Percentiles rank a stretch among this genome's conserved stretches.
Evolutionary conservation across 257 asterid species (phyloP).

Genomic region (Fraxinus excelsior): DNA sequence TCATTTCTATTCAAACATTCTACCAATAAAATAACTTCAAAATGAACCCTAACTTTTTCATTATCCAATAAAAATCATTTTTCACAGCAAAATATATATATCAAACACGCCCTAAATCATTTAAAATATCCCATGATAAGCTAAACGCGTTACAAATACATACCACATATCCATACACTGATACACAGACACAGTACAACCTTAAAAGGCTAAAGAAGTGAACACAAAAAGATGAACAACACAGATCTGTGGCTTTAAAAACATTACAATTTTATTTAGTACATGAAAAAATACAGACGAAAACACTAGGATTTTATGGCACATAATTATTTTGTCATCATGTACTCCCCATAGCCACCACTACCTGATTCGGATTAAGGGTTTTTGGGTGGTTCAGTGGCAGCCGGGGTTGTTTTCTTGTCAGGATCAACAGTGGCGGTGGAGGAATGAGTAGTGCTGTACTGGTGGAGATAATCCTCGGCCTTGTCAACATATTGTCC

Average conservation of each 20-base stretch:
- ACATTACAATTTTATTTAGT: too few relatives aligned
- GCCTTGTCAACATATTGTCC: constrained; percentile 66
- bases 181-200: too few relatives aligned
- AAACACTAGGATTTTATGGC: not conserved
- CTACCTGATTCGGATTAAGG: constrained; percentile 29
- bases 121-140: not conserved
- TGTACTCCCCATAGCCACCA: constrained; percentile 39
- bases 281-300: too few relatives aligned
- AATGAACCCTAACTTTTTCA: too few relatives aligned
- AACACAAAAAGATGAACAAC: not conserved
- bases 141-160: too few relatives aligned
- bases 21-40: too few relatives aligned
- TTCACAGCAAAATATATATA: too few relatives aligned
- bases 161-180: too few relatives aligned
- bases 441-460: constrained; percentile 8
- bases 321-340: constrained; percentile 20
- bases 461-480: constrained; percentile 54
- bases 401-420: constrained; percentile 18
- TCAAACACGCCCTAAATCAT: too few relatives aligned
- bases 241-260: too few relatives aligned
- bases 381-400: constrained; percentile 12
- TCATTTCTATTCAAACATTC: too few relatives aligned
- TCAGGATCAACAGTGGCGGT: constrained; percentile 13
- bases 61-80: too few relatives aligned
- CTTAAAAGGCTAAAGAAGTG: not conserved